Percentiles rank a stretch among this genome's conserved stretches.
Conservation (phyloP, 179 eudicot species). For the Beta corolliflora region DNA sequence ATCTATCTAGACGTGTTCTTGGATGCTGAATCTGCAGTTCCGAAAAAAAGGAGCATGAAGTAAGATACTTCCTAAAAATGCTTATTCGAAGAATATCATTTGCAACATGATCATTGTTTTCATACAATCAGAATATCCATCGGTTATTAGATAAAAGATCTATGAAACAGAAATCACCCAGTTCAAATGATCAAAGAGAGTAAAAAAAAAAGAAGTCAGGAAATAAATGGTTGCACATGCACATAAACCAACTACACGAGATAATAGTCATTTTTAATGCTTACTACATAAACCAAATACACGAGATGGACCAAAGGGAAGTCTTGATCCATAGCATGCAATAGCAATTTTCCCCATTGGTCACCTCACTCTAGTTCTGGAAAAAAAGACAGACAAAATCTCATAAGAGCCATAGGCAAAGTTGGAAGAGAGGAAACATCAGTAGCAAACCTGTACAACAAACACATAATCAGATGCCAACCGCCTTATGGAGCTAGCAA, state of each 20-base stretch:
- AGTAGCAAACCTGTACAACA: conserved; percentile 79
- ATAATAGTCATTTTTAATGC: not conserved
- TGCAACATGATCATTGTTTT: not conserved
- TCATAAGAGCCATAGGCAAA: not conserved
- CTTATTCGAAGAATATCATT: not conserved
- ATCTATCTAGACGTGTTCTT: conserved; percentile 74
- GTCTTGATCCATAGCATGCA: not conserved
- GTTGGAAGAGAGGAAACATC: not conserved
- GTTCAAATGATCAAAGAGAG: conserved; percentile 6
- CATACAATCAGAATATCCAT: not conserved
- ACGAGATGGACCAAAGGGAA: not conserved
- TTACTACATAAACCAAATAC: not conserved
- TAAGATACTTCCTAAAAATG: conserved; percentile 7
- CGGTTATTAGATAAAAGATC: not conserved
- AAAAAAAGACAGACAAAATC: not conserved
- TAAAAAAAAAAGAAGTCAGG: not conserved
- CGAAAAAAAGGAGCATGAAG: conserved; percentile 11
- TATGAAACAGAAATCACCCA: not conserved
- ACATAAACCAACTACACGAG: no score
- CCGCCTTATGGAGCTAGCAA: conserved; percentile 81
- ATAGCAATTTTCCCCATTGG: conserved; percentile 1
- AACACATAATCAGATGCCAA: conserved; percentile 86
- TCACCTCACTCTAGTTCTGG: not conserved
- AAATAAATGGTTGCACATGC: not conserved
- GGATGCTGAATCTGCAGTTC: conserved; percentile 76